Evolutionary conservation across 441 rosid genomes (phyloP), one percentile per base, ranked within the genome.

Genomic region (Gossypium schwendimanii): DNA sequence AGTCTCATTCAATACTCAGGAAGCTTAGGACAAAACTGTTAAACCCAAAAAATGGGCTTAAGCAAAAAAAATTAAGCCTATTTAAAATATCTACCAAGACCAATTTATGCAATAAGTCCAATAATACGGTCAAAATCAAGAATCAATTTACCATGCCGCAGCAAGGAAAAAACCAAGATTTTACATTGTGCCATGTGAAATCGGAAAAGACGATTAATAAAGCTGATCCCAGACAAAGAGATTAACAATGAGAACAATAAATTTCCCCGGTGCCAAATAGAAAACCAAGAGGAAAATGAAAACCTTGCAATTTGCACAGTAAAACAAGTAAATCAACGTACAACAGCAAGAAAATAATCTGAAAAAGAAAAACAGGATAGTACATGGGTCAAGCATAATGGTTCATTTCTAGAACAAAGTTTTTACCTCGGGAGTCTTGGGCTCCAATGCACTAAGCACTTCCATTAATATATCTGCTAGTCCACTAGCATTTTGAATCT

Each of bases 391-490:
- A 15, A 31, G 17, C 62, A 69, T 26, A 45, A 53, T 33, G 14
- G 55, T 33, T 15, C 58, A n/a, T 11, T 18, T 31, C 17, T 7
- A 18, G 21, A 14, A 66, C 18, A 74, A 71, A 10, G 69, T 47
- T n/a, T 59, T 62, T 76, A 94, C 99, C 98, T 87, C 90, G 12
- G 90, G 89, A 65, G 76, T 88, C 82, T 85, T 88, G 60, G 94
- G 86, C 84, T 92, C 96, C 86, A 94, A 81, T 59, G 96, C 99
- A 72, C 91, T 82, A 67, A 94, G 93, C 87, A 94, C 92, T 88
- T 94, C 98, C 77, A 72, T 77, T 76, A 94, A 81, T 55, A 94
- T 84, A 81, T 91, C 96, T 52, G 92, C 89, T 60, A 91, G 49
- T 57, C 90, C 97, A 41, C 45, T 80, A 69, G 98, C 99, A 73